Conservation (phyloP, 352 stramenopile genomes). For the Lagenidium sp. region DNA sequence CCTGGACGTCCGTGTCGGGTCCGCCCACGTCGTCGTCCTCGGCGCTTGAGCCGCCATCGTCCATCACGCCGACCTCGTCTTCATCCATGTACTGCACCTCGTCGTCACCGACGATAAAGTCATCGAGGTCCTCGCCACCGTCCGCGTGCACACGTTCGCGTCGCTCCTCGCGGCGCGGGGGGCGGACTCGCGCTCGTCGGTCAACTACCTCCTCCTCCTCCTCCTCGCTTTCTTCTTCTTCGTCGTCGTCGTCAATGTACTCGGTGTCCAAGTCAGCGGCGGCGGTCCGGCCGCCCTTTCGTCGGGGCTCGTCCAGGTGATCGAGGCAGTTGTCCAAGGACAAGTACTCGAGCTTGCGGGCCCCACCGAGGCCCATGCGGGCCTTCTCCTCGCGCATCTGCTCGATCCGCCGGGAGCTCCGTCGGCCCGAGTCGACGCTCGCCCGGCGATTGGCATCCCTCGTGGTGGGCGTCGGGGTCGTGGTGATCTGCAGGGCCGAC, state of each 20-base stretch:
- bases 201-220: not conserved
- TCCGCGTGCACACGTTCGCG: constrained; percentile 32
- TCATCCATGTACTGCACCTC: constrained; percentile 86
- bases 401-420: constrained; percentile 58
- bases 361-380: constrained; percentile 9
- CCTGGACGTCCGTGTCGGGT: constrained; percentile 26
- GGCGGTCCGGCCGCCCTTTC: not conserved
- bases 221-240: constrained; percentile 6
- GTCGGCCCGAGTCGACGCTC: constrained; percentile 19
- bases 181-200: not conserved
- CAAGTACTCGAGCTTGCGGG: constrained; percentile 46
- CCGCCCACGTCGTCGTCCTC: constrained; percentile 28
- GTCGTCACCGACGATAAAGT: constrained; percentile 73
- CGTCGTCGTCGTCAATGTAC: constrained; percentile 20
- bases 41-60: constrained; percentile 29
- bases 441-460: not conserved
- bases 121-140: constrained; percentile 58
- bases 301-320: not conserved
- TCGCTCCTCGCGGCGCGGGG: not conserved
- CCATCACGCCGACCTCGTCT: constrained; percentile 66
- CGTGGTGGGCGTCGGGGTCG: not conserved
- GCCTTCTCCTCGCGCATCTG: constrained; percentile 43
- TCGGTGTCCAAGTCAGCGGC: constrained; percentile 18
- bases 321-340: constrained; percentile 67
- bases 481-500: not conserved